Evolutionary conservation across 202 grass and related monocot species (phyloP).

Genomic region (Elaeis oleifera): DNA sequence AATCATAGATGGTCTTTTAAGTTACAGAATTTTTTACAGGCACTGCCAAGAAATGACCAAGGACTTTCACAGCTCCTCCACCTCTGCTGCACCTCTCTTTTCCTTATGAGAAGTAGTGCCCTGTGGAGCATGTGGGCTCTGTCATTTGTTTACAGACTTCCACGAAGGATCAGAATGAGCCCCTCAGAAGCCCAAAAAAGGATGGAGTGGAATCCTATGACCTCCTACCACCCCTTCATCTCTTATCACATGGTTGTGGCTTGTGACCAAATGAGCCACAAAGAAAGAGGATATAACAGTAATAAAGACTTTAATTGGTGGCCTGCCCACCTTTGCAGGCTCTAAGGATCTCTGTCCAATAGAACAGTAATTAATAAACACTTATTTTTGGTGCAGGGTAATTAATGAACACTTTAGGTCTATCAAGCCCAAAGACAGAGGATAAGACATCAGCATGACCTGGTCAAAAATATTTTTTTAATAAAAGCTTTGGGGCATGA

Average conservation of each 20-base stretch:
- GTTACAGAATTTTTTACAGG: not conserved
- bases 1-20: not conserved
- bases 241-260: no score
- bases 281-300: not conserved
- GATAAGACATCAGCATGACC: constrained; percentile 4
- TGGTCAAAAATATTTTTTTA: constrained; percentile 26
- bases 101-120: not conserved
- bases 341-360: not conserved
- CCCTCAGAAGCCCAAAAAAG: not conserved
- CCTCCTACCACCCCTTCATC: no score
- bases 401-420: constrained; percentile 1
- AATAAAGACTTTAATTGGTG: not conserved
- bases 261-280: no score
- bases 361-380: constrained; percentile 11
- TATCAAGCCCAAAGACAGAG: not conserved
- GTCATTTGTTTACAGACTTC: not conserved
- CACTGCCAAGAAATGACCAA: not conserved
- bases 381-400: no score
- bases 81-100: constrained; percentile 3
- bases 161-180: not conserved
- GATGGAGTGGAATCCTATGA: no score
- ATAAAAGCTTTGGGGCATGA: constrained; percentile 18
- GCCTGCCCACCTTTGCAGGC: not conserved
- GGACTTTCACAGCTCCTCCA: constrained; percentile 2
- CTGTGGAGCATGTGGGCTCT: not conserved